Conservation (phyloP, 805 yeast genomes). For the Wickerhamiella vanderwaltii region DNA sequence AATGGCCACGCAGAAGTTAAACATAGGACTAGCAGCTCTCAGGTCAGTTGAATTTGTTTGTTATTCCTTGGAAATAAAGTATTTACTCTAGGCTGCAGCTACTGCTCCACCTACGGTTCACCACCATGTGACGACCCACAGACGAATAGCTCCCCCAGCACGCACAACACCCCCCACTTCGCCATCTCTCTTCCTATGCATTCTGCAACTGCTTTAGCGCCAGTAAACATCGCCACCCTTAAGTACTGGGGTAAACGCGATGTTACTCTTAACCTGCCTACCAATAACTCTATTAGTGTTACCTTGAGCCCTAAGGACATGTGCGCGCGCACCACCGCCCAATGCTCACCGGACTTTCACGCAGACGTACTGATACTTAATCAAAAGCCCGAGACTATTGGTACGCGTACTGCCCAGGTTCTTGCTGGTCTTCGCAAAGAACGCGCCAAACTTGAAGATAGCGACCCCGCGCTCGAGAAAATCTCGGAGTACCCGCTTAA, state of each 20-base stretch:
- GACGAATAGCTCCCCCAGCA: no score
- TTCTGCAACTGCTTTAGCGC: constrained; percentile 78
- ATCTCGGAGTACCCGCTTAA: constrained; percentile 43
- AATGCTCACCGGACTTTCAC: constrained; percentile 44
- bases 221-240: constrained; percentile 95
- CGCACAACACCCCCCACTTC: neutral
- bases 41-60: no score
- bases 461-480: constrained; percentile 43
- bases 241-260: constrained; percentile 99
- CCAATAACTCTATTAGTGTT: constrained; percentile 91
- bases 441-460: constrained; percentile 48
- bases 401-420: constrained; percentile 46
- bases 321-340: constrained; percentile 82
- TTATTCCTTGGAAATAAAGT: no score
- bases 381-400: constrained; percentile 66
- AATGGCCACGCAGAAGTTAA: no score
- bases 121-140: no score
- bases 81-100: no score
- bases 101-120: no score
- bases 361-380: constrained; percentile 73
- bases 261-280: constrained; percentile 75
- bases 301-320: constrained; percentile 85
- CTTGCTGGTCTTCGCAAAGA: constrained; percentile 58
- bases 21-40: no score
- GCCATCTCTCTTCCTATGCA: constrained; percentile 32